Evolutionary conservation across 306 rosid species (phyloP), one percentile per base, ranked within the genome.

Genomic region (Rosa persica): DNA sequence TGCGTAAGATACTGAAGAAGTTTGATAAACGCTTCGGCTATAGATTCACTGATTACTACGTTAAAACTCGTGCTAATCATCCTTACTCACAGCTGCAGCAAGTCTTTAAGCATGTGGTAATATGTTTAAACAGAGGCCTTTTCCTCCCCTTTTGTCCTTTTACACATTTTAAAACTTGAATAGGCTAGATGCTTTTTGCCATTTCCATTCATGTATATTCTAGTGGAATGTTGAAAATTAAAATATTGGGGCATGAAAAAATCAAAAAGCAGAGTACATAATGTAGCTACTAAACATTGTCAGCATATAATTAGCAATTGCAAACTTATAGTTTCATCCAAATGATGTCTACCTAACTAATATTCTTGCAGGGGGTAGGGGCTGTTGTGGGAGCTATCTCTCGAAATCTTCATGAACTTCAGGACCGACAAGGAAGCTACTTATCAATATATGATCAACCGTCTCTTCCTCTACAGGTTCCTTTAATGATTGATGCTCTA

Each of bases 81-180:
- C 99, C 99, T 22, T 96, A 91, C 85, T 96, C 99, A 36, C 99
- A 93, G 86, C 90, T 96, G 82, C 99, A 96, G 82, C 98, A 96
- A 96, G 99, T 96, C 79, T 96, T 89, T 88, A 96, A 96, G 87
- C 99, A 96, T 85, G 99, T 93, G 98, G 99, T 95, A 93, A 88
- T 81, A 72, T 87, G 74, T 81, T 75, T 74, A 71, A 30, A 85
- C 83, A 44, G 77, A 81, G 76, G 25, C 69, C 23, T 36, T 40
- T 48, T 47, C 67, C n/a, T 70, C 11, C 48, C 27, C 17, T 58
- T 30, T 52, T 42, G 80, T 64, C 60, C 17, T 52, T 58, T 42
- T 71, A n/a, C 25, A 20, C 30, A 48, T 81, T 25, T n/a, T 36
- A 39, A 38, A 23, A 16, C 55, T 52, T 52, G 23, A 39, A 51